Evolutionary conservation across 306 rosid genomes (phyloP).

Genomic region (Ziziphus jujuba): DNA sequence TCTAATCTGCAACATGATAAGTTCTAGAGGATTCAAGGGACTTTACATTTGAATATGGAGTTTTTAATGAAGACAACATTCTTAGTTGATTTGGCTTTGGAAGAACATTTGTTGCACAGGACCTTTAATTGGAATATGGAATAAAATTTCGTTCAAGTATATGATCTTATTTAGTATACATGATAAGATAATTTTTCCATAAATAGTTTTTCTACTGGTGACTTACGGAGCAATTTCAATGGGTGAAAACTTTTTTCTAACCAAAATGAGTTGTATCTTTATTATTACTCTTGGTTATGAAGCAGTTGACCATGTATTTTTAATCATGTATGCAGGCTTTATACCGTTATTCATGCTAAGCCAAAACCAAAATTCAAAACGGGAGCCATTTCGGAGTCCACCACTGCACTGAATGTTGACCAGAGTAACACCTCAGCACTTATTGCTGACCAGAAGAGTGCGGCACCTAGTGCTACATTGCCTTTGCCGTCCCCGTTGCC

Average conservation of each 20-base stretch:
- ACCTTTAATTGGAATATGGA: not conserved
- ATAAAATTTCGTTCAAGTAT: no score
- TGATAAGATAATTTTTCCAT: not conserved
- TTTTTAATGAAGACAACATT: not conserved
- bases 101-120: not conserved
- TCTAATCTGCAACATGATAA: constrained; percentile 13
- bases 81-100: not conserved
- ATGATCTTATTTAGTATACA: not conserved
- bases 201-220: no score
- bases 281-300: not conserved
- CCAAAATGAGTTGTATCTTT: not conserved
- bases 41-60: constrained; percentile 2
- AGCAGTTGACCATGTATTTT: not conserved
- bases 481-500: constrained; percentile 47
- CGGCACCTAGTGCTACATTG: constrained; percentile 42
- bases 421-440: constrained; percentile 59
- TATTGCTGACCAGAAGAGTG: constrained; percentile 57
- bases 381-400: constrained; percentile 93
- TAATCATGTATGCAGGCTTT: constrained; percentile 57
- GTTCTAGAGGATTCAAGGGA: constrained; percentile 1
- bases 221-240: not conserved
- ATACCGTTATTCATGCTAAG: constrained; percentile 95
- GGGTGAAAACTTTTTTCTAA: not conserved
- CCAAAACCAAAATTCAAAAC: constrained; percentile 82
- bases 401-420: constrained; percentile 87